Evolutionary conservation across 768 basidiomycete genomes (phyloP).

Genomic region (Tulasnella sp.): DNA sequence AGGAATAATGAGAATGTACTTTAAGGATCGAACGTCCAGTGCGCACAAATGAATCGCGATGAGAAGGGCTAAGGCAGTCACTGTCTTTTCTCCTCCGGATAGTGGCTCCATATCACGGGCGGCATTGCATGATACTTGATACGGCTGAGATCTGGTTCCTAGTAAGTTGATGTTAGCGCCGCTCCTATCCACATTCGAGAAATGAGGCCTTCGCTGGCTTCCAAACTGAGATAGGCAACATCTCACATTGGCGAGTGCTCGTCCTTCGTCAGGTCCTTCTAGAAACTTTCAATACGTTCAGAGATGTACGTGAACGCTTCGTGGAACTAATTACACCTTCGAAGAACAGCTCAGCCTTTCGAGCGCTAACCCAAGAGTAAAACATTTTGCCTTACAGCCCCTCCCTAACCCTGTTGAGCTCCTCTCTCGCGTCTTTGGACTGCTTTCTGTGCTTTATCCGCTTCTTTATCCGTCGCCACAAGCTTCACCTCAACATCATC

Average conservation of each 20-base stretch:
- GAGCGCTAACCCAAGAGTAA: not conserved
- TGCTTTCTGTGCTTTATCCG: slow-evolving; percentile 87
- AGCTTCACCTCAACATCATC: slow-evolving; percentile 83
- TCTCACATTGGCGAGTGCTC: no score
- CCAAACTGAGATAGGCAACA: no score
- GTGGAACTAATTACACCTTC: slow-evolving; percentile 80
- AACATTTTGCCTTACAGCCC: slow-evolving; percentile 50
- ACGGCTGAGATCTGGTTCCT: slow-evolving; percentile 82
- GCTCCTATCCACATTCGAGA: not conserved
- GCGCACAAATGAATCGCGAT: slow-evolving; percentile 85
- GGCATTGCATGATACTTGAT: slow-evolving; percentile 99
- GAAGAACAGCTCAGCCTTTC: slow-evolving; percentile 1
- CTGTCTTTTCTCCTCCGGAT: slow-evolving; percentile 97
- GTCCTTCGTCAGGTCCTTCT: slow-evolving; percentile 97
- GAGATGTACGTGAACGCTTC: slow-evolving; percentile 96
- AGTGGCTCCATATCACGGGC: slow-evolving; percentile 97
- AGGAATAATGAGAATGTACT: not conserved
- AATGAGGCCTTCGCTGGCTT: slow-evolving; percentile 69
- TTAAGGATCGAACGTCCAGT: not conserved
- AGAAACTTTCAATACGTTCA: no score
- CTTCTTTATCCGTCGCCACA: slow-evolving; percentile 84
- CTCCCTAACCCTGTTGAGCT: slow-evolving; percentile 83
- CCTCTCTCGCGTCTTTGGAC: slow-evolving; percentile 83
- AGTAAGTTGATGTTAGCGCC: not conserved
- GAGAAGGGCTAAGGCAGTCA: no score